Base-by-base conservation (phyloP, 306 rosid species). In the Trichosanthes truncata region DNA sequence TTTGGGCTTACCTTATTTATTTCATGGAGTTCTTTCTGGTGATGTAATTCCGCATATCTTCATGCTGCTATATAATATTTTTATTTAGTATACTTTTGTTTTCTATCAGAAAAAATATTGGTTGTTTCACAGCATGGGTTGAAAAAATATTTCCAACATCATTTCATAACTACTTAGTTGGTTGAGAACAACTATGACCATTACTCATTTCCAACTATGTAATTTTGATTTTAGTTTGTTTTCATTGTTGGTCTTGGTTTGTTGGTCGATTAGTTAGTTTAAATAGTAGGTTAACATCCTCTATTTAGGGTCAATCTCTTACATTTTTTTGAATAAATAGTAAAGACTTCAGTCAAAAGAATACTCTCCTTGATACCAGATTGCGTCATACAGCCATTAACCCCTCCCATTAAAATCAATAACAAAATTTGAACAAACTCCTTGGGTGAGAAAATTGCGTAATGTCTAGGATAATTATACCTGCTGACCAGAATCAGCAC, bases 401-500 rank as follows among this genome's bases (percentile, higher is more conserved):
- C 2, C 55, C 53, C 76, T 69, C 76, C 29, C 76, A 69, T 41
- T 14, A 21, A 69, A 69, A 69, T 45, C 20, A 43, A 71, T 55
- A 23, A 43, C 36, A 46, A 41, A 45, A 43, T 45, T 71, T 43
- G 55, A 71, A 38, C 74, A 35, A 33, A 65, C 26, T 36, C 26
- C 74, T 35, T 9, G 76, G 59, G 59, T 8, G 14, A 71, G 20
- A 17, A 23, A 40, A 72, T 71, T 7, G 59, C 23, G 3, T 7
- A 14, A 72, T 15, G 26, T 15, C 52, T 17, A 72, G 57, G 23
- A 46, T 14, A 41, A 25, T 25, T 72, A 25, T 14, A 46, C 77
- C 57, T 23, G 57, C 56, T 25, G 25, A 77, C 8, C 52, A 77
- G 35, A 77, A 77, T 77, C 40, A 62, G 72, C 81, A 78, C 67